These are phyloP conservation scores for Chalaropsis thielavioides DNA, from an alignment of 2,329 filamentous ascomycete genomes.

Conservation along the genomic window DNA sequence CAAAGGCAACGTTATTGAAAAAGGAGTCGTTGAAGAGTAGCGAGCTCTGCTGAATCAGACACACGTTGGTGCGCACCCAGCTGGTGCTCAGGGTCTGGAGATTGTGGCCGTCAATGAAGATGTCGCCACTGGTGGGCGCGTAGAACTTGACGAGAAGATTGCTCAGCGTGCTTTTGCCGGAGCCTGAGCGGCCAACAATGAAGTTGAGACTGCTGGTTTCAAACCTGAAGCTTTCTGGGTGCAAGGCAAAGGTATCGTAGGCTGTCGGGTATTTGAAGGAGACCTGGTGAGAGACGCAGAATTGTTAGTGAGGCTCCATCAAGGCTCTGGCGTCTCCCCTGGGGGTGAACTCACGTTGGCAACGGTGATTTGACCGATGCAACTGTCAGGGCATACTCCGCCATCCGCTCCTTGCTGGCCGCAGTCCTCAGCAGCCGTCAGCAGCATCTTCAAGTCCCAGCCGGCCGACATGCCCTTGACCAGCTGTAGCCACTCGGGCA, in stretches of 20 bases:
- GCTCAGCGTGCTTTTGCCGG: conserved; percentile 55
- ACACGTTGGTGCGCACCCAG: conserved; percentile 68
- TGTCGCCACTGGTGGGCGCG: conserved; percentile 45
- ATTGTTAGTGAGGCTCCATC: background rate
- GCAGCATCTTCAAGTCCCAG: conserved; percentile 26
- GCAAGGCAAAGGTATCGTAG: conserved; percentile 43
- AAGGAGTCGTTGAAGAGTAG: conserved; percentile 67
- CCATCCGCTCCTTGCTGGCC: background rate
- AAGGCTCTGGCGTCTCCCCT: no score
- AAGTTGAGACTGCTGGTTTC: conserved; percentile 29
- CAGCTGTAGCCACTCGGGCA: conserved; percentile 64
- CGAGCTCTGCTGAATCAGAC: conserved; percentile 68
- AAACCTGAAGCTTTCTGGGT: conserved; percentile 52
- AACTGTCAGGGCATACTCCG: background rate
- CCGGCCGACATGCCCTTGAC: conserved; percentile 68
- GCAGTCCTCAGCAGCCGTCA: conserved; percentile 21
- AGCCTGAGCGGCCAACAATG: conserved; percentile 45
- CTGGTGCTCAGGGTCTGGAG: conserved; percentile 46
- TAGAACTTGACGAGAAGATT: conserved; percentile 73
- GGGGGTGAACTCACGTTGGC: background rate
- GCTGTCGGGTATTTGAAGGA: conserved; percentile 67
- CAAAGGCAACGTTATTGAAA: conserved; percentile 63
- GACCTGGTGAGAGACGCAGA: conserved; percentile 35
- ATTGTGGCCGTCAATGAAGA: conserved; percentile 52
- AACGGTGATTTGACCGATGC: background rate